Evolutionary conservation across 352 stramenopile genomes (phyloP), one percentile per base, ranked within the genome.

Genomic region (Globisporangium takayamanum): DNA sequence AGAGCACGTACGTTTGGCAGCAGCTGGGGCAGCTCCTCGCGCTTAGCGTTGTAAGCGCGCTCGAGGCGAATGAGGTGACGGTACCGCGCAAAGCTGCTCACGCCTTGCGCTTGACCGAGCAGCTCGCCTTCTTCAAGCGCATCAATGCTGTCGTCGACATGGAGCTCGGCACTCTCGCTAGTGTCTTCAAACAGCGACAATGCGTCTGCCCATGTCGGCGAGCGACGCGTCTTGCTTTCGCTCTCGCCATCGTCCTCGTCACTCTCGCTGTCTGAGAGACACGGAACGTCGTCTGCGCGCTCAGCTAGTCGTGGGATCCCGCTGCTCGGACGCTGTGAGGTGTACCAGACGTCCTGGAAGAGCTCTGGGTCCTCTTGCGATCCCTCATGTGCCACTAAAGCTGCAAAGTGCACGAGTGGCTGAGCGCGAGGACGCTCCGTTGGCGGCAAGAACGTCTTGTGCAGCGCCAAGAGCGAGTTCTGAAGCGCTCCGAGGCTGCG

Each of bases 251-350:
- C 68, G 3, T 86, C 78, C 1, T 84, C 73, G 39, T 92, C 82
- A 60, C 80, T 92, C 42, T 92, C 82, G 51, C 82, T 92, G 56
- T 92, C 82, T 5, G 80, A 90, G 42, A 92, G 68, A 60, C 54
- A 70, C 10, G 76, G 66, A 7, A 92, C 69, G 51, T 84, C 70
- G 47, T 76, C 70, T 0, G 70, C 46, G n/a, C 58, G 12, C 47
- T 53, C 41, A 20, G 67, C 69, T 16, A 88, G 57, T 16, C 47
- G 37, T 1, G 79, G 79, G 10, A 80, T 71, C 12, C 63, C 62
- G 12, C 57, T 57, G 14, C 50, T 62, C 3, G 50, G 53, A 3
- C 53, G 62, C 10, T 64, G 59, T 6, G 48, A 63, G 10, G 80
- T 58, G 45, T 76, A 65, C 82, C 82, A 92, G 15, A 86, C 68